A percentile compares a stretch with the other conserved stretches of the same genome.
phyloP scores from a whole-genome alignment of 2,329 filamentous ascomycete species.

The Penicillium sp. region DNA sequence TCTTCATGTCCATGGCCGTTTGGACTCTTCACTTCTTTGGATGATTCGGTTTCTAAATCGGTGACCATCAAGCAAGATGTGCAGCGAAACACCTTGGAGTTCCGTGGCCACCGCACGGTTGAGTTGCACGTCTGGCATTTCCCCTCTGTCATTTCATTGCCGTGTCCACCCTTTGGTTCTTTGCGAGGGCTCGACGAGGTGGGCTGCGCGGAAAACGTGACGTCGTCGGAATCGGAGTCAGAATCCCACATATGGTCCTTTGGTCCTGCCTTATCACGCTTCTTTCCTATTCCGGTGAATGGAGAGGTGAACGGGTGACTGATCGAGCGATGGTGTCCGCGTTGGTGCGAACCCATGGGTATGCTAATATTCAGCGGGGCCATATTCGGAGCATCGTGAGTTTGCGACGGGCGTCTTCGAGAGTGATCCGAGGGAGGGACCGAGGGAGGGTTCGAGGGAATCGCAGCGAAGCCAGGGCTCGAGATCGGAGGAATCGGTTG shows the following conservation, averaged over 20 bases:
- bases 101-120: conserved; percentile 71
- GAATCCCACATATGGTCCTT: conserved; percentile 44
- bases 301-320: conserved; percentile 75
- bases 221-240: conserved; percentile 42
- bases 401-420: conserved; percentile 17
- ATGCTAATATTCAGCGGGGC: conserved; percentile 18
- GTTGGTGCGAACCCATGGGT: conserved; percentile 19
- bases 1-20: conserved; percentile 10
- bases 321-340: conserved; percentile 60
- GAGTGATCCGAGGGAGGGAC: conserved; percentile 17
- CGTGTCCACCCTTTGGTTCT: conserved; percentile 35
- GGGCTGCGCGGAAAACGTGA: conserved; percentile 30
- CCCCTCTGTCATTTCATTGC: conserved; percentile 62
- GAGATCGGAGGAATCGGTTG: conserved; percentile 27
- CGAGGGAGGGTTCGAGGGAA: conserved; percentile 18
- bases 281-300: conserved; percentile 54
- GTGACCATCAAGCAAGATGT: conserved; percentile 81
- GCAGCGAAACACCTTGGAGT: conserved; percentile 71
- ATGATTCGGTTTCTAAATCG: conserved; percentile 56
- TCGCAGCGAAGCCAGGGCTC: conserved; percentile 17
- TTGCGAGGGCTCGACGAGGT: conserved; percentile 40
- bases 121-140: conserved; percentile 84
- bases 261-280: conserved; percentile 50
- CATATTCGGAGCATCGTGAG: conserved; percentile 26
- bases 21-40: conserved; percentile 21